Evolutionary conservation across 768 basidiomycete genomes (phyloP), one percentile per base, ranked within the genome.

Genomic region (Saitozyma podzolica): DNA sequence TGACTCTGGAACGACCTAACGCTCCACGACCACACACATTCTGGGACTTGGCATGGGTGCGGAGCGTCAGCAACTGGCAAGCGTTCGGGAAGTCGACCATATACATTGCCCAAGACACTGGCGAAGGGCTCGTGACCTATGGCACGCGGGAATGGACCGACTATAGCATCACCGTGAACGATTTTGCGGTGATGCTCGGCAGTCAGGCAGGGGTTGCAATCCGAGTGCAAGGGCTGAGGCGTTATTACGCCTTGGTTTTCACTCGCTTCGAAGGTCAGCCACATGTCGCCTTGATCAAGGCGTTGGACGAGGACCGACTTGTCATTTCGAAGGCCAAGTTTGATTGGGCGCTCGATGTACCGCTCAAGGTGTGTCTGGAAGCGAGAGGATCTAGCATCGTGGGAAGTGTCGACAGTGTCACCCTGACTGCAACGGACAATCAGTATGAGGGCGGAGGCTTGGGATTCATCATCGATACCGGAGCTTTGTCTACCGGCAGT

Each of bases 211-310:
- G 55, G 7, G 55, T 56, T 41, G 55, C 40, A 17, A 43, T 56
- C 9, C 55, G 55, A 17, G 55, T 56, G n/a, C 55, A 56, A 13
- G 55, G 55, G 10, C 41, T 56, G 2, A 37, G 42, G 13, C 55
- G 55, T 11, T 56, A 56, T 42, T 56, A 56, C 41, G 14, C 55
- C 40, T 40, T 56, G 37, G 37, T 56, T 8, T 43, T 56, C 40
- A 43, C 29, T 29, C 29, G 29, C 29, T 29, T 56, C 55, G 41
- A 56, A 40, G 55, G 40, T 42, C 9, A 29, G 29, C 29, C 29
- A 29, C 29, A 43, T 13, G 55, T 56, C n/a, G 55, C 55, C 3
- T 9, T 56, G 40, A 20, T 56, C 55, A 56, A 56, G 17, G 55
- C 41, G 8, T 43, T 56, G 13, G 55, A 56, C n/a, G 41, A 56